Evolutionary conservation across 495 filamentous ascomycete genomes (phyloP).

Genomic region (Talaromyces adpressus): DNA sequence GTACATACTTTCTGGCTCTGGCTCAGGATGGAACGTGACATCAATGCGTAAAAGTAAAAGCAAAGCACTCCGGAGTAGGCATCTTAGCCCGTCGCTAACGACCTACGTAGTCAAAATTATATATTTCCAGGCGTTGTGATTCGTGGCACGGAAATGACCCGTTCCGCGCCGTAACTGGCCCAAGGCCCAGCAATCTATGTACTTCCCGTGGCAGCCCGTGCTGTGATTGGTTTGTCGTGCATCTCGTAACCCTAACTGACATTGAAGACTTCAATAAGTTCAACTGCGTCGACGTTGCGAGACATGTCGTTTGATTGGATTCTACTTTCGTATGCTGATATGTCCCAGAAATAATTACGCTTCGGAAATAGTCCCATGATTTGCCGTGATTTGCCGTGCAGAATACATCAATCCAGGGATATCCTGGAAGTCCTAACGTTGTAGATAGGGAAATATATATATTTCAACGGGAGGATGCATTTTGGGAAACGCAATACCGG

Average conservation of each 20-base stretch:
- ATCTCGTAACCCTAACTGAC: not conserved
- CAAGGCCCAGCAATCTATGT: not conserved
- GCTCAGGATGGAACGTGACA: not conserved
- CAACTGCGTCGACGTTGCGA: not conserved
- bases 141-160: not conserved
- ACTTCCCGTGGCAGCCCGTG: not conserved
- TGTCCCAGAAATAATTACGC: not conserved
- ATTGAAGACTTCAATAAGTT: not conserved
- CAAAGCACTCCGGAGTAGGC: not conserved
- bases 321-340: not conserved
- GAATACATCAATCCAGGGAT: not conserved
- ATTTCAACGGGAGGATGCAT: not conserved
- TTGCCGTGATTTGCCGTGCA: not conserved
- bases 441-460: not conserved
- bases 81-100: not conserved
- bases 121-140: not conserved
- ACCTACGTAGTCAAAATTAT: not conserved
- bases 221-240: not conserved
- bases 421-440: not conserved
- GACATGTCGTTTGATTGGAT: not conserved
- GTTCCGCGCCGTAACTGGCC: not conserved
- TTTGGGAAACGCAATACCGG: not conserved
- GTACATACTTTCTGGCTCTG: not conserved
- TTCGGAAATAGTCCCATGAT: not conserved
- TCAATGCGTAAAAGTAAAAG: not conserved